phyloP scores from a whole-genome alignment of 805 yeast species.

The Metschnikowia borealis region DNA sequence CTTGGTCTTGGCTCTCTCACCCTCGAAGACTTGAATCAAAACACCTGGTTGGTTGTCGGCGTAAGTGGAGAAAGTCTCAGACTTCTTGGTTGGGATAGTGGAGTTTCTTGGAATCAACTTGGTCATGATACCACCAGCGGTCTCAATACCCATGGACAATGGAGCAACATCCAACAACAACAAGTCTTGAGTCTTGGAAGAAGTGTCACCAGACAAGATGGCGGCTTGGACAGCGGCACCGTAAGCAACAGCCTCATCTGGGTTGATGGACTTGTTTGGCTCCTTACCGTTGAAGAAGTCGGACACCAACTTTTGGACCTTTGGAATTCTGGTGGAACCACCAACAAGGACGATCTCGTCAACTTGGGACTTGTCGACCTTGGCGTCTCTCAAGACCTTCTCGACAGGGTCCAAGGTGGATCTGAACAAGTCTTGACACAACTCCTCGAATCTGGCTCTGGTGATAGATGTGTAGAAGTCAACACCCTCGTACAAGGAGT shows the following conservation, averaged over 20 bases:
- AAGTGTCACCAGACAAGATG: slow-evolving; percentile 76
- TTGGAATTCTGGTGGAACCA: slow-evolving; percentile 50
- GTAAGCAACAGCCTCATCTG: slow-evolving; percentile 49
- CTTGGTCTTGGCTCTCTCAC: slow-evolving; percentile 95
- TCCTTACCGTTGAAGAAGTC: slow-evolving; percentile 45
- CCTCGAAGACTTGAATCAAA: slow-evolving; percentile 93
- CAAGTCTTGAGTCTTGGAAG: slow-evolving; percentile 78
- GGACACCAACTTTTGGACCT: slow-evolving; percentile 46
- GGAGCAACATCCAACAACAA: slow-evolving; percentile 96
- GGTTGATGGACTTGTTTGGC: slow-evolving; percentile 47
- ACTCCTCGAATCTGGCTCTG: slow-evolving; percentile 48
- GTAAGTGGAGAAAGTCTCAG: slow-evolving; percentile 93
- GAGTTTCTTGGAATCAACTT: slow-evolving; percentile 98
- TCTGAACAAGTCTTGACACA: slow-evolving; percentile 42
- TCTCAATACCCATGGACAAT: slow-evolving; percentile 94
- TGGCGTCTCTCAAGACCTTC: slow-evolving; percentile 44
- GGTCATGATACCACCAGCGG: slow-evolving; percentile 99
- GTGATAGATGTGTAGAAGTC: slow-evolving; percentile 45
- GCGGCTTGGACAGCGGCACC: slow-evolving; percentile 99
- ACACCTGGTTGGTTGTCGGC: slow-evolving; percentile 99
- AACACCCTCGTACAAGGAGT: slow-evolving; percentile 46
- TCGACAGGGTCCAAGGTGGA: slow-evolving; percentile 46
- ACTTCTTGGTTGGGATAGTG: slow-evolving; percentile 95
- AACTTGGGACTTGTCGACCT: slow-evolving; percentile 42
- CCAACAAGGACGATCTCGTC: slow-evolving; percentile 48